Conservation (phyloP, 106 monocot genomes). For the Agapanthus africanus region DNA sequence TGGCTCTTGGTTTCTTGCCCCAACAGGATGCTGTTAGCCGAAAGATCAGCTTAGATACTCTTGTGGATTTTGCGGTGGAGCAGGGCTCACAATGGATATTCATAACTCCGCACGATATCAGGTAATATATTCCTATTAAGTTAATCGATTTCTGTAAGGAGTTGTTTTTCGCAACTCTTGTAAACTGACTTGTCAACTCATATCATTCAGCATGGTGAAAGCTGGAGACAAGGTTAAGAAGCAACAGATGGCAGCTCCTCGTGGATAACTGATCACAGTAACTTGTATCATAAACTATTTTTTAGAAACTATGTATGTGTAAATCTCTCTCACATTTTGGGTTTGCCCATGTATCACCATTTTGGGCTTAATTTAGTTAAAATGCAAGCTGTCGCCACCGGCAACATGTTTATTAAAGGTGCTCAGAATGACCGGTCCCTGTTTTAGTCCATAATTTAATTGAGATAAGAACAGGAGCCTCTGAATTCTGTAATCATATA, state of each 20-base stretch:
- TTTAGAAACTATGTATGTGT: neutral
- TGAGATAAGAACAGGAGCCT: too few species aligned
- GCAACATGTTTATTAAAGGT: too few species aligned
- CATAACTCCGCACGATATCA: constrained; percentile 94
- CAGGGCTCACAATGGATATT: constrained; percentile 99
- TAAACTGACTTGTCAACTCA: neutral
- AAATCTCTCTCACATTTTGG: too few species aligned
- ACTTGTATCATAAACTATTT: neutral
- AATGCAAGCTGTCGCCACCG: too few species aligned
- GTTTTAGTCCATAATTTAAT: too few species aligned
- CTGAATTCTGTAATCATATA: too few species aligned
- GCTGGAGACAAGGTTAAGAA: constrained; percentile 73
- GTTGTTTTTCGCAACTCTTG: too few species aligned
- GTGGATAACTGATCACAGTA: constrained; percentile 28
- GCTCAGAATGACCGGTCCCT: too few species aligned
- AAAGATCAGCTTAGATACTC: constrained; percentile 91
- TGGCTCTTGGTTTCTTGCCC: too few species aligned
- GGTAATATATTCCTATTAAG: constrained; percentile 34
- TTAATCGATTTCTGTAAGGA: too few species aligned
- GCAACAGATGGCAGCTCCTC: constrained; percentile 96
- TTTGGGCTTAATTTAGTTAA: too few species aligned
- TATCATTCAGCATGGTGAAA: constrained; percentile 70
- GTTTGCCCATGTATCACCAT: neutral
- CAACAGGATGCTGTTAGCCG: constrained; percentile 90
- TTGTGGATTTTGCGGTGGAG: constrained; percentile 70